Base-by-base conservation (phyloP, 1,139 yeast genomes). In the Pichia sp. region DNA sequence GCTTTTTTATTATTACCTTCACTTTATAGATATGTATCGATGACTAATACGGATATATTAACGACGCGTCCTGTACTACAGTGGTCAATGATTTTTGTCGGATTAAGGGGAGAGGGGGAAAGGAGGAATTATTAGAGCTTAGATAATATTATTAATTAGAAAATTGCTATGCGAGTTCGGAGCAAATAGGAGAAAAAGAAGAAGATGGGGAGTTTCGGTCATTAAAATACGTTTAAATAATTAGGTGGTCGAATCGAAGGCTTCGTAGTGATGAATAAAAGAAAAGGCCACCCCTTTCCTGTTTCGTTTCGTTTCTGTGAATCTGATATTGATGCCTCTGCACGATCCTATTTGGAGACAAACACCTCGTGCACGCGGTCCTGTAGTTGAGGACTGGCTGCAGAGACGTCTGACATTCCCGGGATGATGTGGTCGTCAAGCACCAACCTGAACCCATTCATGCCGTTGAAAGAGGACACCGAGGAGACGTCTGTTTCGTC, bases 351-450 rank as follows among this genome's bases (percentile, higher is more conserved):
- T 31, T 31, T 31, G 36, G 36, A 13, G 16, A 31, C 7, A n/a
- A 31, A 31, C 36, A 31, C 16, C 36, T 31, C 36, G 5, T 31
- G 16, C 5, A 16, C 16, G 16, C 36, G 36, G 3, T 31, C 16
- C 23, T 19, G 25, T n/a, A 39, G 41, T 23, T 39, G 41, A 12
- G n/a, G 40, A 12, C 18, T 9, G 21, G 16, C 16, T 21, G 41
- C 2, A 3, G 39, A 22, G 39, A 25, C 25, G 19, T 12, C 47
- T 3, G 53, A 46, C 16, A 49, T 4, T 7, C 56, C 54, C 5
- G 55, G 53, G 10, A 48, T 40, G 10, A 53, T 28, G 30, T 53
- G 56, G 36, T 55, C 52, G 41, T 53, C 58, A 2, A 55, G 31
- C 4, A 53, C 58, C 5, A 55, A 25, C 26, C 18, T 44, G 16